Evolutionary conservation across 495 filamentous ascomycete species (phyloP), one percentile per base, ranked within the genome.

Genomic region (Cryomyces minteri): DNA sequence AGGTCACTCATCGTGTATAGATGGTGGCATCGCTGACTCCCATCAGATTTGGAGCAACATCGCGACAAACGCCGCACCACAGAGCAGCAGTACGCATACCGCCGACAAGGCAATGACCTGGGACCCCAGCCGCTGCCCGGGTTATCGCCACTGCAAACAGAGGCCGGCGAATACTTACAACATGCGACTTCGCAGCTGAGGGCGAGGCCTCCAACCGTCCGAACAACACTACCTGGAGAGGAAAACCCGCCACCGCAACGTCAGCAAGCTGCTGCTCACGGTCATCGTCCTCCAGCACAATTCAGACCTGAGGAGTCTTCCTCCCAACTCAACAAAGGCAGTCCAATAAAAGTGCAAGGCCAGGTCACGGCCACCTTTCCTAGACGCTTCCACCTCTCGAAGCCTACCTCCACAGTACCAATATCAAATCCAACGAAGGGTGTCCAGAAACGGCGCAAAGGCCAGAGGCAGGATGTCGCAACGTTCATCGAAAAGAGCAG

Each of bases 401-500:
- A 29, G 28, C 28, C 10, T 9, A 18, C 28, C 9, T 41, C 40
- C 40, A 18, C 25, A 14, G 28, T n/a, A 8, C 25, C n/a, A 8
- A 9, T 29, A 12, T 29, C 10, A 41, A 41, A 8, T 18, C 28
- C 40, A 11, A 9, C 40, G 8, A 41, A 30, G 1, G 40, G 40
- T 9, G 28, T 41, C 28, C 34, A 38, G 34, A 38, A 38, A 14
- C 9, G 34, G 40, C 9, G 46, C 5, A 48, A 43, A 32, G 32
- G 32, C 5, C 31, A 14, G 12, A 43, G 39, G 5, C 30, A 33
- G 29, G 47, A 40, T 28, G 41, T 43, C 3, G 12, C 47, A 6
- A 45, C 32, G 34, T 44, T 49, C 30, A 39, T 32, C 25, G 47
- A 49, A 42, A 44, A 30, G 45, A 9, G 28, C 9, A 11, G 40